A percentile compares a stretch with the other conserved stretches of the same genome.
Evolutionary conservation across 352 stramenopile species (phyloP).

Genomic region (Pseudoperonospora humuli): DNA sequence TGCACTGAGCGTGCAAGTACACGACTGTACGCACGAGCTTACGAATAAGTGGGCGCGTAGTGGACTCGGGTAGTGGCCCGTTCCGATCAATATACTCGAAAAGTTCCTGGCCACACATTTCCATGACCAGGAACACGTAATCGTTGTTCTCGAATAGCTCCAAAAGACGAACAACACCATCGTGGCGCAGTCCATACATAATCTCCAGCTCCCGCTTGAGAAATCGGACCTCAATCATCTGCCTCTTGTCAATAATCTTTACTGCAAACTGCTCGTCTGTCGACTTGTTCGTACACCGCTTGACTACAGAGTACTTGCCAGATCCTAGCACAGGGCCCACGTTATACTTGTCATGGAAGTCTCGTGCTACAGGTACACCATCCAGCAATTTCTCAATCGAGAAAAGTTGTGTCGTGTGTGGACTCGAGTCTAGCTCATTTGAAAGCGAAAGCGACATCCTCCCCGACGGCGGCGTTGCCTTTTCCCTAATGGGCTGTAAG

Average conservation of each 20-base stretch:
- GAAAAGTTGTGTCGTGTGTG: slow-evolving; percentile 52
- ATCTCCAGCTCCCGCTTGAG: slow-evolving; percentile 85
- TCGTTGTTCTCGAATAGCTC: slow-evolving; percentile 72
- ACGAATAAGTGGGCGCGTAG: slow-evolving; percentile 57
- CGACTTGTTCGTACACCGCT: slow-evolving; percentile 36
- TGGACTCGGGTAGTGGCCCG: slow-evolving; percentile 57
- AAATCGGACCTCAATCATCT: slow-evolving; percentile 76
- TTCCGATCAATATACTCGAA: slow-evolving; percentile 79
- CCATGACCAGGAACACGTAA: slow-evolving; percentile 74
- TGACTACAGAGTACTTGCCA: slow-evolving; percentile 77
- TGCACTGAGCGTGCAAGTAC: slow-evolving; percentile 79
- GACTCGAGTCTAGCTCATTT: slow-evolving; percentile 39
- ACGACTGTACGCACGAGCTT: slow-evolving; percentile 70
- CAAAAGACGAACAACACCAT: slow-evolving; percentile 70
- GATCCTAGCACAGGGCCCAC: slow-evolving; percentile 53
- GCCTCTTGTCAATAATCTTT: slow-evolving; percentile 81
- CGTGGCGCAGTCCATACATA: slow-evolving; percentile 65
- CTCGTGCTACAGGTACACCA: slow-evolving; percentile 42
- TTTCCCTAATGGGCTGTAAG: slow-evolving; percentile 64
- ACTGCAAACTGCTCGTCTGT: slow-evolving; percentile 41
- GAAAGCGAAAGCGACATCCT: slow-evolving; percentile 54
- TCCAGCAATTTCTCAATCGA: slow-evolving; percentile 59
- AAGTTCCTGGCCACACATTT: slow-evolving; percentile 70
- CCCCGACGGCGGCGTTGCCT: slow-evolving; percentile 37
- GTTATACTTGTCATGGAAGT: slow-evolving; percentile 53